A percentile compares a stretch with the other conserved stretches of the same genome.
Evolutionary conservation across 1,284 basidiomycete genomes (phyloP).

Genomic region (Wolfiporia cocos): DNA sequence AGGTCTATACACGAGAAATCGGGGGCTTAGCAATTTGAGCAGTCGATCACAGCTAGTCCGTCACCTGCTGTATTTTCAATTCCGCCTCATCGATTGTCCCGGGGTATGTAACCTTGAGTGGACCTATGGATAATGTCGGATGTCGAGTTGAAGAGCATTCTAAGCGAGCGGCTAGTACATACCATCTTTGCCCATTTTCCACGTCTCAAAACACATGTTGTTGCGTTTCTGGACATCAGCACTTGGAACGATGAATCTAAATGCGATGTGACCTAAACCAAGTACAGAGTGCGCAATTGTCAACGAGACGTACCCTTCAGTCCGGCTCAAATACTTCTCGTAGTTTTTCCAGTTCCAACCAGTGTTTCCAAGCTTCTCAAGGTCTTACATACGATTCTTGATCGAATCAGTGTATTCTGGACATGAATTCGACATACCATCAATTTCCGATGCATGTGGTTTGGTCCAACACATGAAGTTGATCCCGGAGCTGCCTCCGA

Average conservation of each 20-base stretch:
- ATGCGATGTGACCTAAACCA: neutral
- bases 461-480: conserved; percentile 19
- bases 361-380: conserved; percentile 20
- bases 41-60: neutral
- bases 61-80: conserved; percentile 16
- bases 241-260: conserved; percentile 17
- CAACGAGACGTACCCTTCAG: conserved; percentile 12
- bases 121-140: conserved; percentile 9
- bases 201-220: conserved; percentile 14
- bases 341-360: conserved; percentile 22
- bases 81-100: conserved; percentile 17
- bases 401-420: neutral
- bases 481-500: conserved; percentile 19
- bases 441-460: conserved; percentile 15
- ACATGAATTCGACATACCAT: conserved; percentile 9
- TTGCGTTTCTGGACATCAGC: conserved; percentile 12
- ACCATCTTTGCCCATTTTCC: conserved; percentile 17
- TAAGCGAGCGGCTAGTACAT: neutral
- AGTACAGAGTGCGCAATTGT: neutral
- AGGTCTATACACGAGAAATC: conserved; percentile 10
- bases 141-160: neutral
- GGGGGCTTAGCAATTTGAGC: neutral
- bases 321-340: conserved; percentile 12
- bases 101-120: conserved; percentile 16
- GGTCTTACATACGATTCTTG: conserved; percentile 6